phyloP scores from a whole-genome alignment of 805 yeast genomes.

The Suhomyces vadensis region DNA sequence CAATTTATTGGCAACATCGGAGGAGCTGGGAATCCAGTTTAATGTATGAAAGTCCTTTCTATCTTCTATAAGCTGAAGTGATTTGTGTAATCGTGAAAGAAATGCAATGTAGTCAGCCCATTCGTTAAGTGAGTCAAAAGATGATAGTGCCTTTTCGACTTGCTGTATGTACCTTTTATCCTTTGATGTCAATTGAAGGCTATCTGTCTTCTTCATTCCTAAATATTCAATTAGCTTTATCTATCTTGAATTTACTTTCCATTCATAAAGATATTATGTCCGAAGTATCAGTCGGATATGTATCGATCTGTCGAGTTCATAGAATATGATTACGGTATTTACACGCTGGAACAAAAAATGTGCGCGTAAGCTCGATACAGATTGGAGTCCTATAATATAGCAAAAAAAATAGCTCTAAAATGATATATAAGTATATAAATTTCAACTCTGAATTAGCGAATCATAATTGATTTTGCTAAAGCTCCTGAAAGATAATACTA shows the following conservation, averaged over 20 bases:
- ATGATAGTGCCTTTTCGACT: constrained; percentile 69
- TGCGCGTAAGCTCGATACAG: neutral
- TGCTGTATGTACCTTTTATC: constrained; percentile 69
- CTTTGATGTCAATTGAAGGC: constrained; percentile 27
- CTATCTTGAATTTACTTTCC: neutral
- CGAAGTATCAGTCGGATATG: neutral
- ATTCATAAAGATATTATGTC: too few relatives aligned
- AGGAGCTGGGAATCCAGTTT: constrained; percentile 63
- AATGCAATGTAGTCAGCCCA: constrained; percentile 99
- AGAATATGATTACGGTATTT: neutral
- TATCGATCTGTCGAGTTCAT: constrained; percentile 1
- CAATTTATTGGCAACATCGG: constrained; percentile 66
- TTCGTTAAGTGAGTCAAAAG: constrained; percentile 82
- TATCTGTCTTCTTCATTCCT: constrained; percentile 10
- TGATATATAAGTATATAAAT: too few relatives aligned
- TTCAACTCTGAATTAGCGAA: too few relatives aligned
- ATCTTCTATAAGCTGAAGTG: constrained; percentile 46
- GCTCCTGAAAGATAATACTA: too few relatives aligned
- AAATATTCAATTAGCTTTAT: constrained; percentile 2
- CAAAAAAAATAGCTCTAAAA: too few relatives aligned
- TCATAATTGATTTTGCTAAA: too few relatives aligned
- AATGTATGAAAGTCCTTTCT: constrained; percentile 22
- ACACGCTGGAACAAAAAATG: neutral
- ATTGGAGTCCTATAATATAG: too few relatives aligned
- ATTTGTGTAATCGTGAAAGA: constrained; percentile 73